Conservation (phyloP, 805 yeast species). For the Blastobotrys attinorum region DNA sequence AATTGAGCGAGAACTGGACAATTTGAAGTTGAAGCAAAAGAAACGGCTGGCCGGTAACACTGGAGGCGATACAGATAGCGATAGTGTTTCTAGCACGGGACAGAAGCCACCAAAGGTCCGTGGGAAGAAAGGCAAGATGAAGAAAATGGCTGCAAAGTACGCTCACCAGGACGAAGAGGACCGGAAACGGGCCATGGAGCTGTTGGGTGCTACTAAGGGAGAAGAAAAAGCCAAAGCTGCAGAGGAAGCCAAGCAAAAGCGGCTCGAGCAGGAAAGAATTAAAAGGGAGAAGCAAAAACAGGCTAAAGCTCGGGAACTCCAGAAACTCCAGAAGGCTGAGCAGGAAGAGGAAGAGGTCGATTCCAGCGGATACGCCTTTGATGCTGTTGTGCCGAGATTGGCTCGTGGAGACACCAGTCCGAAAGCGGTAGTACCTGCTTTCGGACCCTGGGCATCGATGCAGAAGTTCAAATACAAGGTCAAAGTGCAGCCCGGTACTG, state of each 20-base stretch:
- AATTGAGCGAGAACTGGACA: slow-evolving; percentile 24
- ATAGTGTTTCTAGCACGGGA: slow-evolving; percentile 13
- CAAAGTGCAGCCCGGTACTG: slow-evolving; percentile 69
- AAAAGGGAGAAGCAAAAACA: slow-evolving; percentile 33
- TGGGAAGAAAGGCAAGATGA: slow-evolving; percentile 79
- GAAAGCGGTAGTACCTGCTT: slow-evolving; percentile 66
- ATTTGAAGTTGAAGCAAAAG: slow-evolving; percentile 9
- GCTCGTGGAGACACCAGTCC: slow-evolving; percentile 43
- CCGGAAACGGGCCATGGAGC: slow-evolving; percentile 62
- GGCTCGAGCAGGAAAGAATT: slow-evolving; percentile 29
- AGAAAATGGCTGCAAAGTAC: slow-evolving; percentile 75
- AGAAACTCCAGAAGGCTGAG: slow-evolving; percentile 31
- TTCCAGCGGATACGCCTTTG: slow-evolving; percentile 33
- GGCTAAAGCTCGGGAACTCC: slow-evolving; percentile 36
- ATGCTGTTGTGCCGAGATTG: slow-evolving; percentile 27
- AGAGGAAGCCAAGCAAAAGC: slow-evolving; percentile 29
- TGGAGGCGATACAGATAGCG: slow-evolving; percentile 1
- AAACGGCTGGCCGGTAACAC: background rate
- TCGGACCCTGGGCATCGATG: slow-evolving; percentile 88
- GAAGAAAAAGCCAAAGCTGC: slow-evolving; percentile 32
- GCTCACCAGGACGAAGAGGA: slow-evolving; percentile 92
- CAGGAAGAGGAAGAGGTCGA: slow-evolving; percentile 27
- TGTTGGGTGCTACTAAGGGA: slow-evolving; percentile 73
- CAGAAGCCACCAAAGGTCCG: slow-evolving; percentile 42
- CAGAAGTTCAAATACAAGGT: slow-evolving; percentile 70